Evolutionary conservation across 495 filamentous ascomycete genomes (phyloP), one percentile per base, ranked within the genome.

Genomic region (Aspergillus heteromorphus): DNA sequence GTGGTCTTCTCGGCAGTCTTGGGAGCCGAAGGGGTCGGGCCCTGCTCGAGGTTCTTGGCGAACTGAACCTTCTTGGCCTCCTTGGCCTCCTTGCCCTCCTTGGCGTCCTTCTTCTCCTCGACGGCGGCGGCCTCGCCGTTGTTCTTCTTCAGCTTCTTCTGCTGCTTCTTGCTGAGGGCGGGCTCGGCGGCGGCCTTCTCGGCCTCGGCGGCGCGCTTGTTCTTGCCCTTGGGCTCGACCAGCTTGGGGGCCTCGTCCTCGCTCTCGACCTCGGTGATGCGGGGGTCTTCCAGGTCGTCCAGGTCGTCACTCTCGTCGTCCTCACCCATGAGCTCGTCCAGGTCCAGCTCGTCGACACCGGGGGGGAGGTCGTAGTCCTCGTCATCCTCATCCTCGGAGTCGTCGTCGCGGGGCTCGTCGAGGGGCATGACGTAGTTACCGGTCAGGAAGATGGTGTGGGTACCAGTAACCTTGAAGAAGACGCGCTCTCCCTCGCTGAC

Each of bases 121-220:
- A 75, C 76, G 45, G 76, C 68, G 54, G 86, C 79, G 42, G 92
- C 84, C 58, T 95, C 85, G 43, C 92, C 92, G 65, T 92, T 86
- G 77, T 96, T 97, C 77, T 93, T 95, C 86, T 97, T 97, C 38
- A 95, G 79, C 81, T 97, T 99, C 84, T 99, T 97, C 63, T 86
- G 84, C 71, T 98, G 89, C 78, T 96, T 97, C 83, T 97, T 96
- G 80, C 84, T 92, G 49, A 95, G 79, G 63, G 75, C 79, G 55
- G 83, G 81, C 58, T 76, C 80, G 64, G 86, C 87, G 54, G 78
- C 74, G 8, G 77, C 65, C 72, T 95, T 90, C 16, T 77, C 80
- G 29, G 67, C 62, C 23, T 90, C 88, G 54, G 87, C 89, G 30
- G 84, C 76, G 52, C 89, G 87, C 84, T 96, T 95, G 72, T 91